Conservation (phyloP, 148 eudicot genomes). For the Camellia japonica region DNA sequence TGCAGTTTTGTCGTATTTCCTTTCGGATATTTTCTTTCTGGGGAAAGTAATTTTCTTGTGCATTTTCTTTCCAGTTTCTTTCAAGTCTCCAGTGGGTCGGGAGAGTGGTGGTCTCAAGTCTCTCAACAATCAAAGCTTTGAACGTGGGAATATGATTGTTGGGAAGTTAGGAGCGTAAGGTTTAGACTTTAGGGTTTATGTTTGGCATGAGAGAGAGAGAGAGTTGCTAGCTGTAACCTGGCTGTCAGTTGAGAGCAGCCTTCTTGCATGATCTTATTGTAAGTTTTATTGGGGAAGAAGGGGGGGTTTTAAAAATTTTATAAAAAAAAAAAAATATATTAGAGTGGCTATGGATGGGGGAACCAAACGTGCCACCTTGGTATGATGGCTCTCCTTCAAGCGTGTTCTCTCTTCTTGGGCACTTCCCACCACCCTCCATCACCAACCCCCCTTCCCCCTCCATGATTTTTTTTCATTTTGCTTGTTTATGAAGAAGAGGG, state of each 20-base stretch:
- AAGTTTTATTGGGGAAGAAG: neutral
- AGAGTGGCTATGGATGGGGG: slow-evolving; percentile 23
- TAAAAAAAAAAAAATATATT: neutral
- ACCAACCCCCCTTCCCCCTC: neutral
- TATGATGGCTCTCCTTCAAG: slow-evolving; percentile 54
- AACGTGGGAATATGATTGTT: slow-evolving; percentile 8
- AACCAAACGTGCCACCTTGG: slow-evolving; percentile 67
- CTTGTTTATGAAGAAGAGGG: too few relatives aligned
- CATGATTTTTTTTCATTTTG: slow-evolving; percentile 24
- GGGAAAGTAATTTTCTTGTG: neutral
- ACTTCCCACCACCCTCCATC: slow-evolving; percentile 1
- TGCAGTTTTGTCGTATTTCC: neutral
- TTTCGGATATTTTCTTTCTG: neutral
- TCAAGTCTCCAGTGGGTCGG: neutral
- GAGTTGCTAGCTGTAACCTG: slow-evolving; percentile 70
- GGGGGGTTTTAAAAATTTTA: neutral
- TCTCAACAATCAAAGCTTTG: neutral
- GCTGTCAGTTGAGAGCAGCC: slow-evolving; percentile 84
- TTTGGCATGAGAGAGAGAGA: slow-evolving; percentile 46
- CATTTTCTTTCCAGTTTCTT: neutral
- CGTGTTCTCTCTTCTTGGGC: slow-evolving; percentile 31
- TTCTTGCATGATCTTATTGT: slow-evolving; percentile 78
- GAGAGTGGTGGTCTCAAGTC: neutral
- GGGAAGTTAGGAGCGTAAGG: slow-evolving; percentile 19
- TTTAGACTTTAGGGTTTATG: slow-evolving; percentile 44